Evolutionary conservation across 495 filamentous ascomycete genomes (phyloP).

Genomic region (Podospora tetraspora): DNA sequence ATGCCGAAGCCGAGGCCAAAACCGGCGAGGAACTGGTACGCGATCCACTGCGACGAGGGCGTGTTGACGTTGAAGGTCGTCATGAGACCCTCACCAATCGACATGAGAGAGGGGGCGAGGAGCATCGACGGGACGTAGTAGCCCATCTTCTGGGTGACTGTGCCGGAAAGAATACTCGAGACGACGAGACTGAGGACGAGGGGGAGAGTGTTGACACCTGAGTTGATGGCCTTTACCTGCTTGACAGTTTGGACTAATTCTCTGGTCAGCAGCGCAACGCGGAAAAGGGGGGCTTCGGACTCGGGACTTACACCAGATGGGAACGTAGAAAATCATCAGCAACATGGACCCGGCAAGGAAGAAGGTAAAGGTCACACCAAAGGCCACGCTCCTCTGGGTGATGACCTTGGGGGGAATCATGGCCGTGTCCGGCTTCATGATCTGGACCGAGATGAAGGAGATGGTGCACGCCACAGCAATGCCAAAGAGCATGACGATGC

Average conservation of each 20-base stretch:
- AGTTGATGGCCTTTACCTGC: constrained; percentile 50
- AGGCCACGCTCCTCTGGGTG: constrained; percentile 66
- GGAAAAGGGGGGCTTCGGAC: not conserved
- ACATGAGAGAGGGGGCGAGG: constrained; percentile 50
- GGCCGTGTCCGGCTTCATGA: constrained; percentile 63
- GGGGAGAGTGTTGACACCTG: constrained; percentile 57
- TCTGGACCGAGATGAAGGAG: constrained; percentile 61
- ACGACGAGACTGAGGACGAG: constrained; percentile 49
- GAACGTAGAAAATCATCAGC: constrained; percentile 61
- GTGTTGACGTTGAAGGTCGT: constrained; percentile 56
- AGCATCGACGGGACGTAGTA: constrained; percentile 69
- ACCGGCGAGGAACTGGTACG: constrained; percentile 66
- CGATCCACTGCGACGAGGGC: constrained; percentile 57
- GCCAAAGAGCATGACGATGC: constrained; percentile 64
- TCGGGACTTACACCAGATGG: constrained; percentile 65
- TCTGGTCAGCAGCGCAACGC: constrained; percentile 37
- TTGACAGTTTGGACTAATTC: constrained; percentile 67
- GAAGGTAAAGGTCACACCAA: constrained; percentile 54
- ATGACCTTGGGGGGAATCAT: constrained; percentile 71
- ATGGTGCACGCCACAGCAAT: constrained; percentile 57
- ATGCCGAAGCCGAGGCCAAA: constrained; percentile 68
- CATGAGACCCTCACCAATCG: constrained; percentile 62
- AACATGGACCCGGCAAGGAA: constrained; percentile 62
- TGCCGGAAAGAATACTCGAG: constrained; percentile 47
- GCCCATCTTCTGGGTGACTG: constrained; percentile 50